These are phyloP conservation scores for Tephrocybe sp. DNA, from an alignment of 768 basidiomycete genomes.

Conservation along the genomic window DNA sequence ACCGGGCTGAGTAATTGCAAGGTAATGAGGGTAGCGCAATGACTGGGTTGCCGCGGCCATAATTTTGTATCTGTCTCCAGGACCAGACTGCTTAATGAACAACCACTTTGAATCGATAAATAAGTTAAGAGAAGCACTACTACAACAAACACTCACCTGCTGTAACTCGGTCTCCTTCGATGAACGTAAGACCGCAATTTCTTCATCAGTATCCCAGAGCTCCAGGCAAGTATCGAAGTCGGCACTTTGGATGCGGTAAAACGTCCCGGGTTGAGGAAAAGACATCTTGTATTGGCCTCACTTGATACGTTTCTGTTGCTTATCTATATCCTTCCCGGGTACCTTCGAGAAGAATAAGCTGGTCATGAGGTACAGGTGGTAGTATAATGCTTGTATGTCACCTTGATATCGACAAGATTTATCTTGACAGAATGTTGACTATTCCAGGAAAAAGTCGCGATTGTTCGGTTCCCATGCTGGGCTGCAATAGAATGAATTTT, in stretches of 20 bases:
- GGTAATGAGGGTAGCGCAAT: background rate
- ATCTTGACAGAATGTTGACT: too few species aligned
- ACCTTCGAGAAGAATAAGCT: too few species aligned
- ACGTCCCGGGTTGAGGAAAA: background rate
- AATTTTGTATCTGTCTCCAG: constrained; percentile 6
- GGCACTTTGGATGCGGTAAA: constrained; percentile 4
- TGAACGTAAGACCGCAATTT: background rate
- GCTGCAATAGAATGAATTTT: too few species aligned
- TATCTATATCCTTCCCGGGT: too few species aligned
- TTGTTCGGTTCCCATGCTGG: too few species aligned
- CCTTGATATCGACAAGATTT: too few species aligned
- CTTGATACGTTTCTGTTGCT: too few species aligned
- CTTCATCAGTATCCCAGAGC: background rate
- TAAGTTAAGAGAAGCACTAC: background rate
- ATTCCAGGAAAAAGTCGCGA: too few species aligned
- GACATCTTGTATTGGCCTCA: background rate
- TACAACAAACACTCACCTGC: background rate
- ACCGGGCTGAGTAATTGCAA: background rate
- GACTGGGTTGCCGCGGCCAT: constrained; percentile 4
- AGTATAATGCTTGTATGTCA: too few species aligned
- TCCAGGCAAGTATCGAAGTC: constrained; percentile 8
- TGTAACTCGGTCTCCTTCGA: background rate
- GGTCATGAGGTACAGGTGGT: too few species aligned
- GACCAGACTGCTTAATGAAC: constrained; percentile 2
- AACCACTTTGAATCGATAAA: background rate